Base-by-base conservation (phyloP, 2,329 filamentous ascomycete species). In the Fusarium tanahbumbuense region DNA sequence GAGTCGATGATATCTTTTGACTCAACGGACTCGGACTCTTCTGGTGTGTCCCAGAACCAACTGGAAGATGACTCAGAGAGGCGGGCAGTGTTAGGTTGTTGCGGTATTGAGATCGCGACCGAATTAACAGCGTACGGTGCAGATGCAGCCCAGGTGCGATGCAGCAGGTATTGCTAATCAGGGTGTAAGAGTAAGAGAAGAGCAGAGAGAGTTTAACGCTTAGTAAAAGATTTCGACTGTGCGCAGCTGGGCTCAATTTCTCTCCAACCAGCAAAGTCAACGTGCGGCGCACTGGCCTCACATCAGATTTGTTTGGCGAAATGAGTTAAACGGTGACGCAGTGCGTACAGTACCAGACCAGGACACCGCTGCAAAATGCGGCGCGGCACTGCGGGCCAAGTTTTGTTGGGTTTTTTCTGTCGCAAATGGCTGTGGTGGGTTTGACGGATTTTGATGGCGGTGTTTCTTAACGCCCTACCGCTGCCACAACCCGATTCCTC, bases 261-360 rank as follows among this genome's bases (percentile, higher is more conserved):
- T 69, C 60, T 37, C 65, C 64, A 58, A 65, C 50, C 45, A 71
- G 47, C 55, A 49, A 56, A 57, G 47, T 55, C 61, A 76, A 72
- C 60, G 74, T 75, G 67, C 47, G 50, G 47, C 67, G 67, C 73
- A 75, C 73, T 73, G 71, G 41, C 72, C 58, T 67, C 60, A 32
- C 48, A 47, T 55, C 52, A 37, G 55, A 22, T 50, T 50, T 63
- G 46, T 65, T 64, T 64, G 67, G 66, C 70, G 70, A 63, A 69
- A 71, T 73, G 70, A 74, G 60, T 56, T 56, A 64, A 64, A 73
- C 64, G 66, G 72, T 75, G 72, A 73, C 72, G 72, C 70, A 75
- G 68, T 68, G 56, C 62, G 53, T 56, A 64, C 60, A 62, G 66
- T 59, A 55, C 68, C 46, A 59, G 61, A 28, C 50, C 32, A 47